Evolutionary conservation across 139 green algal species (phyloP).

Genomic region (Chlamydomonas applanata): DNA sequence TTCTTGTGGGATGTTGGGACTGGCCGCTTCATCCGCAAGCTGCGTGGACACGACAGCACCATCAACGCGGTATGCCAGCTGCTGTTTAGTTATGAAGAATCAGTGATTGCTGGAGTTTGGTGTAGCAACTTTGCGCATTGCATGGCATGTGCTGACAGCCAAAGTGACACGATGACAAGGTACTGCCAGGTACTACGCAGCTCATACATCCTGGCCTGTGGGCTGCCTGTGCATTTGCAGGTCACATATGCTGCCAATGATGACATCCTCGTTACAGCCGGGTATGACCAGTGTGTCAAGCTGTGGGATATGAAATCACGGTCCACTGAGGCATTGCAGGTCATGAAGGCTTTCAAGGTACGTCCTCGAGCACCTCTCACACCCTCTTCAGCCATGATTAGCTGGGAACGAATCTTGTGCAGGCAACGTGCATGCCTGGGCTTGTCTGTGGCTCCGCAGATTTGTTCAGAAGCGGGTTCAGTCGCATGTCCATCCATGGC

Average conservation of each 20-base stretch:
- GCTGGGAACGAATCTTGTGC: background rate
- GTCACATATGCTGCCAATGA: constrained; percentile 65
- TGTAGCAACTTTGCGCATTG: background rate
- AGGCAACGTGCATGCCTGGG: too few relatives aligned
- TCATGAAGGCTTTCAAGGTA: constrained; percentile 74
- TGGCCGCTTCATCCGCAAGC: constrained; percentile 79
- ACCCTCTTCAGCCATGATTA: too few relatives aligned
- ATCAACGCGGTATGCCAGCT: constrained; percentile 66
- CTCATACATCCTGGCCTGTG: too few relatives aligned
- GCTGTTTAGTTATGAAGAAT: background rate
- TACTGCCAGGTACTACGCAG: too few relatives aligned
- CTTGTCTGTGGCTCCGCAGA: too few relatives aligned
- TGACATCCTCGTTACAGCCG: constrained; percentile 76
- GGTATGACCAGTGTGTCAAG: constrained; percentile 86
- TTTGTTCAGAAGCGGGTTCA: too few relatives aligned
- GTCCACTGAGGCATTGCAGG: constrained; percentile 76
- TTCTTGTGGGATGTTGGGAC: constrained; percentile 93
- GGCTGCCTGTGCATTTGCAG: constrained; percentile 30
- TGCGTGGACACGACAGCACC: constrained; percentile 83
- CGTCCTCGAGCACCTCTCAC: background rate
- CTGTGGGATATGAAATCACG: constrained; percentile 89
- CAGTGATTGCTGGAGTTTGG: background rate
- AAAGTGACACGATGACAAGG: too few relatives aligned
- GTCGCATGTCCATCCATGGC: too few relatives aligned
- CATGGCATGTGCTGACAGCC: constrained; percentile 16